Conservation (phyloP, 257 asterid genomes). For the Coffea canephora region DNA sequence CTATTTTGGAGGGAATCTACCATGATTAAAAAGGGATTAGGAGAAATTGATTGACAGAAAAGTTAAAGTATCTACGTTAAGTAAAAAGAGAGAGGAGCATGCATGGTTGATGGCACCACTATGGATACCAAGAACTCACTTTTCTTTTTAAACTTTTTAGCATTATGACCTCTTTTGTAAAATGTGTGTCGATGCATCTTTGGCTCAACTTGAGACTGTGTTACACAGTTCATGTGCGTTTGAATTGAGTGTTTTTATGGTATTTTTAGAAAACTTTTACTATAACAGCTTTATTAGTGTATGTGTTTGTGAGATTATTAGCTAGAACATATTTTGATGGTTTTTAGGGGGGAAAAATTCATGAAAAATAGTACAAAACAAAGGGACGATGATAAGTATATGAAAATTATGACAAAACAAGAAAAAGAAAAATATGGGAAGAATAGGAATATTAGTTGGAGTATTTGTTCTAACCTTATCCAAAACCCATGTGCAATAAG, state of each 20-base stretch:
- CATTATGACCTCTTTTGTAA: background rate
- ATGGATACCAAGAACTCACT: background rate
- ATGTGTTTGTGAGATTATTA: no score
- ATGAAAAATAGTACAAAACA: no score
- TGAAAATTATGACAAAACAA: background rate
- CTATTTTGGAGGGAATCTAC: background rate
- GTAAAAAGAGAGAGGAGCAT: background rate
- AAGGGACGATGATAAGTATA: background rate
- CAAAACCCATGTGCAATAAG: background rate
- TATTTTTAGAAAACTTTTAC: no score
- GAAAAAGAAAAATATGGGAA: no score
- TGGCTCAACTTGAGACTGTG: no score
- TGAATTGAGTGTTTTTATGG: no score
- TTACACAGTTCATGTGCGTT: no score
- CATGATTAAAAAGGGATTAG: background rate
- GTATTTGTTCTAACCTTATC: background rate
- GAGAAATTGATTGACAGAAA: conserved; percentile 1
- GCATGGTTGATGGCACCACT: background rate
- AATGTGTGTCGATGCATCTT: no score
- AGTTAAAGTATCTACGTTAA: background rate
- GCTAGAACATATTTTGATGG: no score
- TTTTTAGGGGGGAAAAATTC: no score
- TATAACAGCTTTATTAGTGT: no score
- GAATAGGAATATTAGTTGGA: background rate
- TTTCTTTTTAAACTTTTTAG: background rate